Percentiles rank a stretch among this genome's conserved stretches.
Conservation (phyloP, 495 filamentous ascomycete genomes). For the Penicillium coffeae region DNA sequence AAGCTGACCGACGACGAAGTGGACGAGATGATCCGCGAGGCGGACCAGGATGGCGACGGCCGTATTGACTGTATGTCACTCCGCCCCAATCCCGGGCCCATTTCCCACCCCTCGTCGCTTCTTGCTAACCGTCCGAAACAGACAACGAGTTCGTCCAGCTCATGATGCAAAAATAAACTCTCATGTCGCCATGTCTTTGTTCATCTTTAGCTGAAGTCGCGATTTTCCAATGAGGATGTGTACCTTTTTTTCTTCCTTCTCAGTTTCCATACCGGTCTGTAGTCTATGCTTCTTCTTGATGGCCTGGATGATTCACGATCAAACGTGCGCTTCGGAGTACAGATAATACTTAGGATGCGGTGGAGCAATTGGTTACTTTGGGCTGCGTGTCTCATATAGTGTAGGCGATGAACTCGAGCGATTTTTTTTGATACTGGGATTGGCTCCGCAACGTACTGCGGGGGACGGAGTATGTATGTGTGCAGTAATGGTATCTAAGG, state of each 20-base stretch:
- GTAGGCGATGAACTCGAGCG: constrained; percentile 9
- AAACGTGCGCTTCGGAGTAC: constrained; percentile 27
- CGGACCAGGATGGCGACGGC: constrained; percentile 97
- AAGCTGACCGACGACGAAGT: constrained; percentile 99
- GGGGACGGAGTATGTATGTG: background rate
- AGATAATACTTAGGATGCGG: constrained; percentile 13
- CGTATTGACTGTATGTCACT: constrained; percentile 79
- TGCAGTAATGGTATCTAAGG: background rate
- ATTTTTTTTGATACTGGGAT: background rate
- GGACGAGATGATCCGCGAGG: constrained; percentile 99
- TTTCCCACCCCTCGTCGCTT: background rate
- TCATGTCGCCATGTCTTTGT: constrained; percentile 23
- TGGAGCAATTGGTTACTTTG: constrained; percentile 10
- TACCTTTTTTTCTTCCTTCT: constrained; percentile 20
- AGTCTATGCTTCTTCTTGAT: constrained; percentile 22
- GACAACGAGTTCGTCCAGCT: constrained; percentile 99
- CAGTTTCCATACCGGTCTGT: constrained; percentile 25
- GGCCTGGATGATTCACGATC: constrained; percentile 29
- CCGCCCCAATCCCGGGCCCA: background rate
- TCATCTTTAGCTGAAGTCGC: constrained; percentile 33
- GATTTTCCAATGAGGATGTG: constrained; percentile 22
- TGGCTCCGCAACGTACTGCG: background rate
- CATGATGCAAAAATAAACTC: constrained; percentile 98
- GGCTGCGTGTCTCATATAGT: constrained; percentile 9
- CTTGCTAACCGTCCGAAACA: constrained; percentile 43